A percentile compares a stretch with the other conserved stretches of the same genome.
Evolutionary conservation across 1,284 basidiomycete genomes (phyloP).

Genomic region (Trichosporon sp.): DNA sequence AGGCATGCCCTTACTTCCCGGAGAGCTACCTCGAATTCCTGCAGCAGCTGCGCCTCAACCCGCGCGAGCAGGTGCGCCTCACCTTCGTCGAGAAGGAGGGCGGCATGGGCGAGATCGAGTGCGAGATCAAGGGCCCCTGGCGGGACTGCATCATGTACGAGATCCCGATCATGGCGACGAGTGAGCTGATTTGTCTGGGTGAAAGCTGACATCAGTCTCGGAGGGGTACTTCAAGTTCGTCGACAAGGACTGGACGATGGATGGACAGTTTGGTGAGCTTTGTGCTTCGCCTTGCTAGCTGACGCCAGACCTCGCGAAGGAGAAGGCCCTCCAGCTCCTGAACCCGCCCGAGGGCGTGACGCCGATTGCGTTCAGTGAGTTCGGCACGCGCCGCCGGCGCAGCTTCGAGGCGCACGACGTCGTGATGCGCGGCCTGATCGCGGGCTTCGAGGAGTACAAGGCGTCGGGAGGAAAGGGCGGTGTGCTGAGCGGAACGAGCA

Average conservation of each 20-base stretch:
- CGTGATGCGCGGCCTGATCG: constrained; percentile 66
- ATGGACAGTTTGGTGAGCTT: constrained; percentile 62
- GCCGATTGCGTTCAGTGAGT: constrained; percentile 80
- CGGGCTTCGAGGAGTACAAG: constrained; percentile 58
- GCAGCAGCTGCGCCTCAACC: constrained; percentile 64
- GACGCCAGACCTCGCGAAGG: constrained; percentile 58
- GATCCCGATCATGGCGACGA: constrained; percentile 84
- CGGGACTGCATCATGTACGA: constrained; percentile 90
- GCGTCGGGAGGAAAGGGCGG: constrained; percentile 52
- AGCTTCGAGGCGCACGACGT: constrained; percentile 75
- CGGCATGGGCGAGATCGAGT: constrained; percentile 63
- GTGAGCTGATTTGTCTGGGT: constrained; percentile 53
- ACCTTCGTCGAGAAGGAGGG: constrained; percentile 56
- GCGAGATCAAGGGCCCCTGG: constrained; percentile 76
- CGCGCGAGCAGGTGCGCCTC: constrained; percentile 67
- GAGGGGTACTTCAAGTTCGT: constrained; percentile 58
- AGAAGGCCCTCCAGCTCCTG: constrained; percentile 68
- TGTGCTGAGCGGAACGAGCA: constrained; percentile 75
- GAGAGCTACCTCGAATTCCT: constrained; percentile 74
- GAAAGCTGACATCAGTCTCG: constrained; percentile 20
- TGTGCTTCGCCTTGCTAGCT: background rate
- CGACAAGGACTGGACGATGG: constrained; percentile 76
- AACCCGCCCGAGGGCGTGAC: constrained; percentile 45
- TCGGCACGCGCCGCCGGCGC: constrained; percentile 83
- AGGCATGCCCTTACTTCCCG: constrained; percentile 71